Evolutionary conservation across 164 flowering plant species (phyloP), one percentile per base, ranked within the genome.

Genomic region (Tetrastigma voinierianum): DNA sequence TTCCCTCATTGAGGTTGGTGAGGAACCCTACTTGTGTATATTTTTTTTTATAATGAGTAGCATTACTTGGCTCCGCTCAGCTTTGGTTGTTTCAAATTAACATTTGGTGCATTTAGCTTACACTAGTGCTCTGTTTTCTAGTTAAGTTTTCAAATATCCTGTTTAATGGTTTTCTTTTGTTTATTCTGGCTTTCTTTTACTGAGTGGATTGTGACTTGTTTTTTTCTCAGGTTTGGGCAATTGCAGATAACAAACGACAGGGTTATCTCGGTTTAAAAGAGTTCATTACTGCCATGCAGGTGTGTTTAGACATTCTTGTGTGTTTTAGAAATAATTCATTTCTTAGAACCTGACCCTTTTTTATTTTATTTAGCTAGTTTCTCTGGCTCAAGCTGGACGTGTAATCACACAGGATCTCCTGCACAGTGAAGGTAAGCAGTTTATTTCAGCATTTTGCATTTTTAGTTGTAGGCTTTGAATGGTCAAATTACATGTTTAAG

Each of bases 201-300:
- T 59, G 55, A 17, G 21, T 49, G 18, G 40, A 55, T 20, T 54
- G 40, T 32, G 40, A 32, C 10, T 64, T n/a, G 9, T 15, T 46
- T 32, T 49, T 45, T 51, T 19, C 32, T 32, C 12, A n/a, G 98
- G 89, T 96, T 20, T 96, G 99, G 99, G 99, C 98, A 5, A 81
- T 90, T 74, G 91, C 99, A 8, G 99, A 96, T 81, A 83, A 90
- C 15, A 93, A 84, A 72, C 66, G 97, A 55, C 97, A 90, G 70
- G 99, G 99, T 17, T 90, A 78, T 77, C 91, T 96, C 62, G 90
- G 93, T 65, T 83, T 93, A 60, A 84, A 78, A 57, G 98, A 96
- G 74, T 96, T 96, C 54, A 67, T 87, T 15, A 59, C 79, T 73
- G 88, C 99, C 43, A 96, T 96, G 98, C 97, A 90, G 97, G 98